Evolutionary conservation across 352 stramenopile species (phyloP).

Genomic region (Thraustochytrium striatum): DNA sequence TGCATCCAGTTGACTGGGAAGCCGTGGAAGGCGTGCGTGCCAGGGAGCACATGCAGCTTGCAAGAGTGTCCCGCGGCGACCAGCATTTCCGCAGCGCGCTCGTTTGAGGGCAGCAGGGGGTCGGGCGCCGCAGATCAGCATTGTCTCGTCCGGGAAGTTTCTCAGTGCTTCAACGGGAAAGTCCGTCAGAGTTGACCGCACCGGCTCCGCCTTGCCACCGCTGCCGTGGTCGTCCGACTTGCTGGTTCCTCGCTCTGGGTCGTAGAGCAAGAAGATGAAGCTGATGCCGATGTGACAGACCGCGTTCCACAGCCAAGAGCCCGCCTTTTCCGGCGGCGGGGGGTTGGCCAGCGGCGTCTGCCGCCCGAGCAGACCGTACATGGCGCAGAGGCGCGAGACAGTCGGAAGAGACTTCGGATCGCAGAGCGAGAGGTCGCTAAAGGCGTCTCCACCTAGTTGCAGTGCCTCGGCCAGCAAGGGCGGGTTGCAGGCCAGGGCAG

Average conservation of each 20-base stretch:
- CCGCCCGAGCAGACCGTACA: slow-evolving; percentile 40
- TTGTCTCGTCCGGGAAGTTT: slow-evolving; percentile 16
- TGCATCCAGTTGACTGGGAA: slow-evolving; percentile 47
- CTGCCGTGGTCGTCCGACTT: neutral
- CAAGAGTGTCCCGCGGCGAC: neutral
- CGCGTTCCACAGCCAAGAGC: slow-evolving; percentile 1
- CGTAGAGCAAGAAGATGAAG: slow-evolving; percentile 33
- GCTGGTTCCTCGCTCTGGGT: neutral
- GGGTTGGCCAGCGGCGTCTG: slow-evolving; percentile 31
- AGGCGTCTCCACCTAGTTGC: neutral
- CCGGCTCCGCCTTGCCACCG: neutral
- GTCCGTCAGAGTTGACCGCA: slow-evolving; percentile 33
- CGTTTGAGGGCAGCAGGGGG: slow-evolving; percentile 30
- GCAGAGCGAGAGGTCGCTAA: neutral
- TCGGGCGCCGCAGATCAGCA: slow-evolving; percentile 38
- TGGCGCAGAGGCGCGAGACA: neutral
- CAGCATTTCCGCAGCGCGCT: neutral
- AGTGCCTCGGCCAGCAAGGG: neutral
- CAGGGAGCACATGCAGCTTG: neutral
- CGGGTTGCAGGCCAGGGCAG: slow-evolving; percentile 33
- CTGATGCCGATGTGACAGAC: slow-evolving; percentile 34
- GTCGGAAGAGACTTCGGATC: slow-evolving; percentile 1
- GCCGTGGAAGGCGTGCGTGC: slow-evolving; percentile 46
- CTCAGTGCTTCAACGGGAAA: neutral
- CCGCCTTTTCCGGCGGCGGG: neutral